Base-by-base conservation (phyloP, 2,329 filamentous ascomycete genomes). In the Fusarium verrucosum region DNA sequence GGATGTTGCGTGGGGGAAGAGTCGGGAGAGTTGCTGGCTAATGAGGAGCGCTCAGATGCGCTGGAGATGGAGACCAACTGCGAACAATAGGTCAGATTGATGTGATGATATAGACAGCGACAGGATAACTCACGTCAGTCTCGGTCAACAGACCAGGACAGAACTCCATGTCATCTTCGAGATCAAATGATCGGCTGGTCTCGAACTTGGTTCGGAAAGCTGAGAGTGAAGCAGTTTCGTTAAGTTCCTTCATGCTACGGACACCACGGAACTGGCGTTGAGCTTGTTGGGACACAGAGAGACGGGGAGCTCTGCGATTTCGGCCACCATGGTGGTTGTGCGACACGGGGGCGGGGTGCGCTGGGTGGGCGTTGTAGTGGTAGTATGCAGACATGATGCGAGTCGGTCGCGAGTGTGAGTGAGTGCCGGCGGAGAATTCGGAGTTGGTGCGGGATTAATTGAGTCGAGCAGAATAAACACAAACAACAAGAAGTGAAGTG, bases 161-260 rank as follows among this genome's bases (percentile, higher is more conserved):
- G 79, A 98, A 98, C 78, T 97, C 90, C 80, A 97, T 85, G 77
- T 98, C 94, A 76, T 98, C 94, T 74, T 97, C 94, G 63, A 98
- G 85, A 71, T 98, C 94, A 74, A 98, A 98, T 10, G 94, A 97
- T 58, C 93, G 88, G 58, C 92, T 92, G 66, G 92, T 91, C 81
- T 98, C 94, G 71, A 96, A 96, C 74, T 93, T 89, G 69, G 87
- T 87, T 70, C 94, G 91, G 82, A 96, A 97, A 64, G 89, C 87
- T 61, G 86, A 85, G 59, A 96, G 83, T 46, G 89, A 86, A 19
- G 88, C 87, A n/a, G 89, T 85, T 78, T 96, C 93, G 71, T 88
- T 88, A 65, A 92, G 81, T 77, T 97, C 93, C 79, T 96, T 94
- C 80, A 94, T 92, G 73, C 89, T 91, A 74, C 92, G 90, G 51